phyloP scores from a whole-genome alignment of 805 yeast species.

The Hanseniaspora lindneri region DNA sequence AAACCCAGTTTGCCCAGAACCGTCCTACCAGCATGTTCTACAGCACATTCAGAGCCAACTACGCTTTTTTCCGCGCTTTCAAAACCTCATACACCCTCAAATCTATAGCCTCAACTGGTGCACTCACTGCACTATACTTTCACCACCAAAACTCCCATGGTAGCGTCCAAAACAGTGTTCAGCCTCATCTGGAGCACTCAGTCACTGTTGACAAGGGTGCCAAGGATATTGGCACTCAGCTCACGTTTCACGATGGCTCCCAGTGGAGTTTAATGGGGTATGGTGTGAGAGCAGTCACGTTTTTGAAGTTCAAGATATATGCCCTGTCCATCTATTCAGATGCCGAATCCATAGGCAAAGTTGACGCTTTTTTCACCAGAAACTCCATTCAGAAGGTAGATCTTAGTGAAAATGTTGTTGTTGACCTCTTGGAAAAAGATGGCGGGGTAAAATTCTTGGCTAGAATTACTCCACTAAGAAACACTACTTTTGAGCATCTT shows the following conservation, averaged over 20 bases:
- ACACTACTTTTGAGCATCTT: constrained; percentile 81
- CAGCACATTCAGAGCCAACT: too few relatives aligned
- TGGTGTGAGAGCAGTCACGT: constrained; percentile 77
- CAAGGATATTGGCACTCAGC: constrained; percentile 36
- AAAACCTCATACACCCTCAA: too few relatives aligned
- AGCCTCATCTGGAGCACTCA: constrained; percentile 19
- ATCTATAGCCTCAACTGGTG: too few relatives aligned
- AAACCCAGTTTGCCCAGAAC: too few relatives aligned
- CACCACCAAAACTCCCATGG: neutral
- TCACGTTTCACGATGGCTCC: constrained; percentile 25
- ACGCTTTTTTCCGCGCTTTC: too few relatives aligned
- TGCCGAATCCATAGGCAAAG: constrained; percentile 38
- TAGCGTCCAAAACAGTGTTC: constrained; percentile 2
- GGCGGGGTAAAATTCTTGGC: constrained; percentile 53
- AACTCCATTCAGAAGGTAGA: constrained; percentile 36
- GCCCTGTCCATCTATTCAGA: constrained; percentile 76
- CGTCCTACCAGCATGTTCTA: too few relatives aligned
- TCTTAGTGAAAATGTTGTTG: constrained; percentile 36
- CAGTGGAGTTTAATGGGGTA: constrained; percentile 54
- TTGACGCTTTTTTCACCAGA: constrained; percentile 30
- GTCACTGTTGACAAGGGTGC: constrained; percentile 41
- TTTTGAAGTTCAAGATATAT: constrained; percentile 70
- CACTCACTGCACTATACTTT: neutral
- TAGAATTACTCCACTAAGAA: constrained; percentile 74
- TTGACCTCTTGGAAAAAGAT: constrained; percentile 38